phyloP scores from a whole-genome alignment of 495 filamentous ascomycete species.

The Aspergillus carlsbadensis region DNA sequence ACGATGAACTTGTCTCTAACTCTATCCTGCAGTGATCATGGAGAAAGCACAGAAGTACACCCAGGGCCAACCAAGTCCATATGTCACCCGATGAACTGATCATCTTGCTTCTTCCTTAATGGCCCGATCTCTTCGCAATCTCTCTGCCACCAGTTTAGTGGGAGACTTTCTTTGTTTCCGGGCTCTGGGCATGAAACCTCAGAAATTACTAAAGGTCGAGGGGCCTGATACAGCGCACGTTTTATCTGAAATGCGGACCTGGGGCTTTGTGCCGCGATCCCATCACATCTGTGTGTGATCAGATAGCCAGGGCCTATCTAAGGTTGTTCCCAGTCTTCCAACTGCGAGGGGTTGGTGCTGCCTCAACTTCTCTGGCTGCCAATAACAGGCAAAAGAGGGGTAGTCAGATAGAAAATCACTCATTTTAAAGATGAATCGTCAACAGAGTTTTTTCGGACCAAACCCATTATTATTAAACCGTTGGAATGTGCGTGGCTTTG shows the following conservation, averaged over 20 bases:
- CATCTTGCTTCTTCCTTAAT: background rate
- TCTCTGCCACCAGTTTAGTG: background rate
- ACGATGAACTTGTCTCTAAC: background rate
- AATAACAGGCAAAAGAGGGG: too few relatives aligned
- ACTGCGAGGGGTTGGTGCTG: background rate
- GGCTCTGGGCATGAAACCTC: background rate
- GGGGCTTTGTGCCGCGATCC: background rate
- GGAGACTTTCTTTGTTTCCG: slow-evolving; percentile 2
- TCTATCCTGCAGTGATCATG: background rate
- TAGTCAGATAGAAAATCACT: too few relatives aligned
- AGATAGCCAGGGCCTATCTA: too few relatives aligned
- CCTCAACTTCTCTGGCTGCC: background rate
- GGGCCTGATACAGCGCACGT: slow-evolving; percentile 11
- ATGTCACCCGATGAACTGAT: slow-evolving; percentile 1
- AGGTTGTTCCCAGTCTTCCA: too few relatives aligned
- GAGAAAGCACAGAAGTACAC: background rate
- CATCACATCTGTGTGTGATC: background rate
- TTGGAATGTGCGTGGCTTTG: background rate
- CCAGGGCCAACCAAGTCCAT: background rate
- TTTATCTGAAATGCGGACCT: slow-evolving; percentile 1
- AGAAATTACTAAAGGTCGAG: background rate
- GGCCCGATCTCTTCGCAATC: background rate
- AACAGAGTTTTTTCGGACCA: too few relatives aligned
- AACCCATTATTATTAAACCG: too few relatives aligned
- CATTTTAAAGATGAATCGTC: too few relatives aligned